Conservation (phyloP, 768 basidiomycete species). For the Xanthoconium stramineum region DNA sequence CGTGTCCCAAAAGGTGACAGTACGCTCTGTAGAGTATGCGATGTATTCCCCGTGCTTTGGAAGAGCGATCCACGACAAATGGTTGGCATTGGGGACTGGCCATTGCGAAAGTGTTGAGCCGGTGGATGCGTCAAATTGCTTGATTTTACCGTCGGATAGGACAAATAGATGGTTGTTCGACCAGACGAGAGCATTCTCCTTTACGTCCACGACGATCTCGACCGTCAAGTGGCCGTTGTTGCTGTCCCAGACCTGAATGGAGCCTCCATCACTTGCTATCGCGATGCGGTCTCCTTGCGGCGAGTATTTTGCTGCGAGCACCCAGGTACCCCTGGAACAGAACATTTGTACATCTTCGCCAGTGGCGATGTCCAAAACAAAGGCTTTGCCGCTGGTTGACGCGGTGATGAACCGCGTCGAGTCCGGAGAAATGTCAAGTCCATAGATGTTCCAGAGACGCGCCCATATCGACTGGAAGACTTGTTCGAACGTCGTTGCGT, state of each 20-base stretch:
- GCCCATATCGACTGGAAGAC: too few relatives aligned
- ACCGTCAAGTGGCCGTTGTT: neutral
- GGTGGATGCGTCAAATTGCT: neutral
- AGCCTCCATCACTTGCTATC: neutral
- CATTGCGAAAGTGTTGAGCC: neutral
- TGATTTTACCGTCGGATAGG: neutral
- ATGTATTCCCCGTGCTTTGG: neutral
- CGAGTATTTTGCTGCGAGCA: neutral
- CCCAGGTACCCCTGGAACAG: neutral
- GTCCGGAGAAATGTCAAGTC: neutral
- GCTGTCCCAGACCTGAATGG: neutral
- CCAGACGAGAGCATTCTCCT: neutral
- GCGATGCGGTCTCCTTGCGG: neutral
- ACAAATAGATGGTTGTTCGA: neutral
- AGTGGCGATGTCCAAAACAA: neutral
- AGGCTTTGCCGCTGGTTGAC: neutral
- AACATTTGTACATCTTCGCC: neutral
- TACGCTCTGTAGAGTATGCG: neutral
- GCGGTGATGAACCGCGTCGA: neutral
- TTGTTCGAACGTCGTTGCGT: neutral
- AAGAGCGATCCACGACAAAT: neutral
- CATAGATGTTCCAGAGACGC: neutral
- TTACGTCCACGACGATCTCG: neutral
- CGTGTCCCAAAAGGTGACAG: neutral
- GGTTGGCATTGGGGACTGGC: neutral